phyloP scores from a whole-genome alignment of 2,329 filamentous ascomycete species.

The Nothophoma quercina region DNA sequence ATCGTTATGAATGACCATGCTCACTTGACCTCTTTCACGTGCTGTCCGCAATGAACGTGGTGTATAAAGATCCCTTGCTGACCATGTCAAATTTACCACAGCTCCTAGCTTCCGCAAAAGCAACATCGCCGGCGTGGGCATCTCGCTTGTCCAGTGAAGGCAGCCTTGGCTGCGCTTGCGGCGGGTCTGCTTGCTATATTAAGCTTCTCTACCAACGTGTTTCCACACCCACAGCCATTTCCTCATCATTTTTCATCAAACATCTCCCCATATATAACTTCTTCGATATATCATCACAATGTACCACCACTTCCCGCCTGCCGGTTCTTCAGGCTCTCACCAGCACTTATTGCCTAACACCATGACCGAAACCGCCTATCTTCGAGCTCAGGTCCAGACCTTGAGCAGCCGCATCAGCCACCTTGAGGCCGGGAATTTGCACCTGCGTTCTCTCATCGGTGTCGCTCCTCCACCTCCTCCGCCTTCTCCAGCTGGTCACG shows the following conservation, averaged over 20 bases:
- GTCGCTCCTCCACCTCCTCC: too few relatives aligned
- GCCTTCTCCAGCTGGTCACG: background rate
- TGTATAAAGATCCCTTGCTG: too few relatives aligned
- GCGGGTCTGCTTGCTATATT: background rate
- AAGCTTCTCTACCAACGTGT: background rate
- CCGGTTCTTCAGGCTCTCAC: background rate
- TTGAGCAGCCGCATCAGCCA: background rate
- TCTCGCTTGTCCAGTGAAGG: background rate
- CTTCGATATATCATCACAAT: background rate
- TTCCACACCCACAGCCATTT: background rate
- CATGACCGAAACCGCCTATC: background rate
- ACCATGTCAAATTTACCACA: background rate
- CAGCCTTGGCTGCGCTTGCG: background rate
- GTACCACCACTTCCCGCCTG: background rate
- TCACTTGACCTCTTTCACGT: background rate
- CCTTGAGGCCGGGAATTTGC: background rate
- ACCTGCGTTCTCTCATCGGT: background rate
- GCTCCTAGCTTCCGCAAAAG: background rate
- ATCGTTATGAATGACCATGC: background rate
- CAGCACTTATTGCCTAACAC: background rate
- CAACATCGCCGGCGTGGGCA: too few relatives aligned
- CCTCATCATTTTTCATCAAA: background rate
- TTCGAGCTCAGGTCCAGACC: background rate
- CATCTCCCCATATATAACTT: background rate
- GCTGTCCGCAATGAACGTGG: background rate